Conservation (phyloP, 306 rosid species). For the Morella rubra region DNA sequence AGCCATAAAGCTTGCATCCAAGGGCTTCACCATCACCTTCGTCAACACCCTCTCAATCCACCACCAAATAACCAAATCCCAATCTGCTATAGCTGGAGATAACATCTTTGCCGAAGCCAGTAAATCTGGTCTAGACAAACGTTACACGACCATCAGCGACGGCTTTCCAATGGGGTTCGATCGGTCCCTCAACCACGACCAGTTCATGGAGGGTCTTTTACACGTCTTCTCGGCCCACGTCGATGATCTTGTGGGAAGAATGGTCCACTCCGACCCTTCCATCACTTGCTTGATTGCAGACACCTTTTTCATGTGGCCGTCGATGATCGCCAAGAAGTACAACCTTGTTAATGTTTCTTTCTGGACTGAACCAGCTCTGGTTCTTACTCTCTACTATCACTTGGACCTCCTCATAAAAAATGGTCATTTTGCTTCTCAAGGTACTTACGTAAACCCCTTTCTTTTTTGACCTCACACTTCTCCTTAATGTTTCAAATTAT, state of each 20-base stretch:
- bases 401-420: slow-evolving; percentile 31
- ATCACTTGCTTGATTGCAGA: slow-evolving; percentile 39
- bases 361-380: slow-evolving; percentile 43
- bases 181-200: slow-evolving; percentile 16
- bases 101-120: slow-evolving; percentile 32
- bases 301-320: slow-evolving; percentile 23
- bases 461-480: not conserved
- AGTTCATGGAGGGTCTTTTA: slow-evolving; percentile 1
- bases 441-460: not conserved
- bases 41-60: slow-evolving; percentile 11
- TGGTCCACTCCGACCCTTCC: slow-evolving; percentile 26
- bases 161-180: slow-evolving; percentile 28
- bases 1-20: not conserved
- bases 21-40: slow-evolving; percentile 23
- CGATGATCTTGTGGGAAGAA: slow-evolving; percentile 26
- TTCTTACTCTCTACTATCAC: slow-evolving; percentile 28
- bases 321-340: slow-evolving; percentile 27
- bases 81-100: not conserved
- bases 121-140: slow-evolving; percentile 27
- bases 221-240: slow-evolving; percentile 34
- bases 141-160: slow-evolving; percentile 34
- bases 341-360: slow-evolving; percentile 35
- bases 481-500: not conserved
- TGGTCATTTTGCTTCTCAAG: slow-evolving; percentile 34
- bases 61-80: slow-evolving; percentile 10